These are phyloP conservation scores for Clonostachys sp. DNA, from an alignment of 2,329 filamentous ascomycete species.

Conservation along the genomic window DNA sequence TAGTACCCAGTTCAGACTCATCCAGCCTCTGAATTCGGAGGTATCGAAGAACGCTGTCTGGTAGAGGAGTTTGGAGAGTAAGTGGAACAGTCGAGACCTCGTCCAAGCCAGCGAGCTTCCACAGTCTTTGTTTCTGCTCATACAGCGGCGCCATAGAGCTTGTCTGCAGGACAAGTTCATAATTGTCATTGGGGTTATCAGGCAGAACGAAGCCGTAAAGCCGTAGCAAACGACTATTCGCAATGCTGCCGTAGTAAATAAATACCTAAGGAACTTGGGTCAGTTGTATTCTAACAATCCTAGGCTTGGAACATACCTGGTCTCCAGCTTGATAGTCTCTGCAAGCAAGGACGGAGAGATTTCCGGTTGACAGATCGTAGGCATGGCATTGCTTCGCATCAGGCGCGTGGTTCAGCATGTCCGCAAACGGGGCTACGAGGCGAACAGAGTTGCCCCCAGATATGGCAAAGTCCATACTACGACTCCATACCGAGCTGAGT, in stretches of 20 bases:
- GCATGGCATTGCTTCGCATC: conserved; percentile 24
- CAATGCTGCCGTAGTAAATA: conserved; percentile 23
- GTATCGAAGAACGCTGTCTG: conserved; percentile 23
- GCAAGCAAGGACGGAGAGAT: conserved; percentile 16
- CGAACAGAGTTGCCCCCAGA: too few relatives aligned
- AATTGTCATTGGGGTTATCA: conserved; percentile 26
- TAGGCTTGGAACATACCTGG: too few relatives aligned
- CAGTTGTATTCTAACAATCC: too few relatives aligned
- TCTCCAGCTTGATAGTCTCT: too few relatives aligned
- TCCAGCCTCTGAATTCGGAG: conserved; percentile 25
- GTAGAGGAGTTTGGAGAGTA: conserved; percentile 22
- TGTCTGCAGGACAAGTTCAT: conserved; percentile 26
- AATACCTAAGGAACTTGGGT: conserved; percentile 13
- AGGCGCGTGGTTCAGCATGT: conserved; percentile 28
- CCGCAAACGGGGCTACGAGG: conserved; percentile 20
- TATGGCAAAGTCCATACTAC: too few relatives aligned
- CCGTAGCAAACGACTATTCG: conserved; percentile 26
- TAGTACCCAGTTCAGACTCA: conserved; percentile 17
- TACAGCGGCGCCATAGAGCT: conserved; percentile 22
- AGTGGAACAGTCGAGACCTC: conserved; percentile 22
- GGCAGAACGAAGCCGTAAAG: conserved; percentile 28
- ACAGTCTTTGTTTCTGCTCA: conserved; percentile 25
- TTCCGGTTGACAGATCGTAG: conserved; percentile 21
- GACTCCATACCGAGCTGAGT: too few relatives aligned
- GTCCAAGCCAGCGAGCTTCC: conserved; percentile 21